phyloP scores from a whole-genome alignment of 129 eudicot species.

The Saposhnikovia divaricata region DNA sequence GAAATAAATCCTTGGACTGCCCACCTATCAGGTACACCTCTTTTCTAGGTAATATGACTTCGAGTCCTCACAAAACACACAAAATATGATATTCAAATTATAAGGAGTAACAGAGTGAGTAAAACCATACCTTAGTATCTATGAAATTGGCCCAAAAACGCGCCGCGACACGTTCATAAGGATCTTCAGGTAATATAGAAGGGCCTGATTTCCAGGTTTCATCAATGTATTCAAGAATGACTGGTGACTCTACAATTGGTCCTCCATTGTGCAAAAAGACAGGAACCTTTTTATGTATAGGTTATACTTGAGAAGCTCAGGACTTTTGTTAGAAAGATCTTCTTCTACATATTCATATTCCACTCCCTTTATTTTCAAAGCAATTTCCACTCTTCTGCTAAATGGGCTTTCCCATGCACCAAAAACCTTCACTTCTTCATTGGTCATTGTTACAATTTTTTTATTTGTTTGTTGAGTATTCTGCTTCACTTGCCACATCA shows the following conservation, averaged over 20 bases:
- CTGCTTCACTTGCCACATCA: no score
- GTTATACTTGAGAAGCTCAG: slow-evolving; percentile 3
- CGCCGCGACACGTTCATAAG: slow-evolving; percentile 31
- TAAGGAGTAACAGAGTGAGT: no score
- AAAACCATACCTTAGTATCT: slow-evolving; percentile 11
- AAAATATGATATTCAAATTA: no score
- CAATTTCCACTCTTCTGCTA: slow-evolving; percentile 1
- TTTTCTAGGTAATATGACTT: no score
- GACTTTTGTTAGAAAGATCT: slow-evolving; percentile 19
- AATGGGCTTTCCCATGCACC: background rate
- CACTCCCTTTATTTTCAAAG: slow-evolving; percentile 23
- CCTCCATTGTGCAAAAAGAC: slow-evolving; percentile 1
- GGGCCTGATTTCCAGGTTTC: background rate
- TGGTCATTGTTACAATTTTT: background rate
- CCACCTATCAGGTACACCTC: no score
- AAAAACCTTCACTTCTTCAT: slow-evolving; percentile 21
- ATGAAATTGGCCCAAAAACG: slow-evolving; percentile 36
- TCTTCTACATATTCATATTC: slow-evolving; percentile 24
- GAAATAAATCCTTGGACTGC: no score
- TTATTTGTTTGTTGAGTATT: no score
- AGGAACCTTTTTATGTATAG: background rate
- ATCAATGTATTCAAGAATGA: slow-evolving; percentile 6
- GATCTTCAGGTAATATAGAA: slow-evolving; percentile 28
- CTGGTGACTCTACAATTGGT: background rate
- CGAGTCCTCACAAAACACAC: no score